These are phyloP conservation scores for Cystobasidiopsis lactophilus DNA, from an alignment of 768 basidiomycete genomes.

Conservation along the genomic window DNA sequence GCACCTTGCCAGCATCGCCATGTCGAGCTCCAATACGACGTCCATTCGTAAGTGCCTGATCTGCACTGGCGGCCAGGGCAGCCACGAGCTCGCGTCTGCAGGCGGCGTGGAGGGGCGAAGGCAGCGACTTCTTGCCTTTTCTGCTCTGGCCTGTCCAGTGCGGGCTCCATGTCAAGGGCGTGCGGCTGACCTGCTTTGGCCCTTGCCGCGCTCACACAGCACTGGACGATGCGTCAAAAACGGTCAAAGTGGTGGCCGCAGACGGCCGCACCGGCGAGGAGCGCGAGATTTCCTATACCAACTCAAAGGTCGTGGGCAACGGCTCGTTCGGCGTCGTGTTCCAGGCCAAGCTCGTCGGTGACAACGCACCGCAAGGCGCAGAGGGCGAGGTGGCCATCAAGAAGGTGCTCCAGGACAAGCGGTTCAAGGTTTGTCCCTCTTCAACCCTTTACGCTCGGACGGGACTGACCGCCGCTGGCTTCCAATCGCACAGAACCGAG, in stretches of 20 bases:
- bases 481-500: conserved; percentile 53
- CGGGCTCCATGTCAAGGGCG: too few species aligned
- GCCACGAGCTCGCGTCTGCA: too few species aligned
- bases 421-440: conserved; percentile 76
- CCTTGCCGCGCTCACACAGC: neutral
- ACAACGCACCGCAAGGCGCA: conserved; percentile 28
- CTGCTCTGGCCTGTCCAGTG: too few species aligned
- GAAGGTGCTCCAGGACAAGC: conserved; percentile 99
- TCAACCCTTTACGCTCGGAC: neutral
- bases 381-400: conserved; percentile 90
- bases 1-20: too few species aligned
- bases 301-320: conserved; percentile 95
- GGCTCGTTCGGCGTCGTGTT: conserved; percentile 99
- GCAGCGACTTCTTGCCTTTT: too few species aligned
- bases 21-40: too few species aligned
- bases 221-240: conserved; percentile 78
- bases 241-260: conserved; percentile 83
- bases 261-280: conserved; percentile 83
- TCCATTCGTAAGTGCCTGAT: too few species aligned
- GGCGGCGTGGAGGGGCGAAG: too few species aligned
- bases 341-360: conserved; percentile 11
- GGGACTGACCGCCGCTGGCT: neutral
- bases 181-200: too few species aligned
- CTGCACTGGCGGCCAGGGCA: too few species aligned
- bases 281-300: conserved; percentile 75